Base-by-base conservation (phyloP, 352 stramenopile species). In the Globisporangium cylindrosporum region DNA sequence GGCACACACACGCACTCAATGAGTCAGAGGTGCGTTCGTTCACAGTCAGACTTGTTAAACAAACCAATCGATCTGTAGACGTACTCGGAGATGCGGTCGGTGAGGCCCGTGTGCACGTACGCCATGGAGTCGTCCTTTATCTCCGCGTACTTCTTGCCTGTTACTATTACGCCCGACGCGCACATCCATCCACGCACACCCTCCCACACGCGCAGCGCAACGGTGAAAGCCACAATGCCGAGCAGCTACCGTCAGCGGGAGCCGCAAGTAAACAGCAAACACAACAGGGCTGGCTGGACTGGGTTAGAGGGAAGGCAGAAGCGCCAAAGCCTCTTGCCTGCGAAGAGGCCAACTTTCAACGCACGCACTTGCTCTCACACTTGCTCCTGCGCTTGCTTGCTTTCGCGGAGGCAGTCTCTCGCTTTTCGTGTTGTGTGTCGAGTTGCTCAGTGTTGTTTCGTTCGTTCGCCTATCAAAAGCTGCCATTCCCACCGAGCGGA, bases 51-150 rank as follows among this genome's bases (percentile, higher is more conserved):
- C 59, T 12, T n/a, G n/a, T 29, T 24, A 38, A 22, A 27, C 48
- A 27, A 36, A 36, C 32, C n/a, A 24, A 3, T 8, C 12, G 41
- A 56, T 8, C 22, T 2, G 24, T 25, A 51, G 25, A 53, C 69
- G 43, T 64, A 74, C 69, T 66, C 54, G 32, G 69, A 74, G 46
- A 74, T 46, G 53, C 51, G 59, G 38, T 68, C 54, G 10, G 69
- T 72, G 53, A 46, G 38, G 4, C 53, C 66, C 14, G 59, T 71
- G 51, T 59, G 27, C 43, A 22, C 57, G 46, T 66, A 63, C 43
- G 56, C 56, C 64, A 64, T 69, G 41, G 43, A 12, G 4, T 56
- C 51, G 38, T 43, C 29, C 4, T 46, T 22, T 57, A 55, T 12
- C 20, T 46, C 14, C 18, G 29, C 32, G 8, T 46, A 20, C 29